Evolutionary conservation across 2,329 filamentous ascomycete genomes (phyloP).

Genomic region (Cladophialophora exuberans): DNA sequence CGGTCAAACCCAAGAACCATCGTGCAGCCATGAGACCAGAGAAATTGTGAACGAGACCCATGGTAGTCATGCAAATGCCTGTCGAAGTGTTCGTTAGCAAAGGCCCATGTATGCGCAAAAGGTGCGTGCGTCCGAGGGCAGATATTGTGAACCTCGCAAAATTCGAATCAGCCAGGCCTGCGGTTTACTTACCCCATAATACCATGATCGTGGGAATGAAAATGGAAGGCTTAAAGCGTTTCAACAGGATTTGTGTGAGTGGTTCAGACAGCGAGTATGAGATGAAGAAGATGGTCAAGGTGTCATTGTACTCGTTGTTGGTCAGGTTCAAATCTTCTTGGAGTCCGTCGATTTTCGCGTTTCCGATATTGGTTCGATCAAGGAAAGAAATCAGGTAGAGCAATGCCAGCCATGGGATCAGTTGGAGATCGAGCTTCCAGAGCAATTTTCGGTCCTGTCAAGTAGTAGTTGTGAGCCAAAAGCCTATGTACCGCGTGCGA

Average conservation of each 20-base stretch:
- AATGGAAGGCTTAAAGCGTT: slow-evolving; percentile 72
- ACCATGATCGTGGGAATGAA: slow-evolving; percentile 84
- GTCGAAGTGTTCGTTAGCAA: not conserved
- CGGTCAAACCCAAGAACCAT: slow-evolving; percentile 52
- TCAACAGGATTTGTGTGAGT: slow-evolving; percentile 78
- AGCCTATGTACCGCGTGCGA: not conserved
- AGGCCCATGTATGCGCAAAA: not conserved
- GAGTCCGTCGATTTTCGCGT: slow-evolving; percentile 64
- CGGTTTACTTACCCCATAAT: slow-evolving; percentile 42
- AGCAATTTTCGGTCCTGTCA: slow-evolving; percentile 48
- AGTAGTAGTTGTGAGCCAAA: no score
- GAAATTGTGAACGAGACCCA: slow-evolving; percentile 52
- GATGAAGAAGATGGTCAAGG: slow-evolving; percentile 83
- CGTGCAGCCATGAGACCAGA: slow-evolving; percentile 52
- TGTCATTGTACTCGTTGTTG: slow-evolving; percentile 69
- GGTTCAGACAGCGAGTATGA: slow-evolving; percentile 78
- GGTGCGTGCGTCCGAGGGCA: not conserved
- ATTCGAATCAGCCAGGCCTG: not conserved
- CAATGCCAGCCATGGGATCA: slow-evolving; percentile 52
- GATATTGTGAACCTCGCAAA: not conserved
- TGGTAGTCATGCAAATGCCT: slow-evolving; percentile 48
- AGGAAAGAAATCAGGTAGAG: slow-evolving; percentile 46
- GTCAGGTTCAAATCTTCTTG: slow-evolving; percentile 65
- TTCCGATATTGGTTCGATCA: slow-evolving; percentile 72
- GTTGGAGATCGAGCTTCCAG: slow-evolving; percentile 49